phyloP scores from a whole-genome alignment of 345 rosid genomes.

The Linum tenue region DNA sequence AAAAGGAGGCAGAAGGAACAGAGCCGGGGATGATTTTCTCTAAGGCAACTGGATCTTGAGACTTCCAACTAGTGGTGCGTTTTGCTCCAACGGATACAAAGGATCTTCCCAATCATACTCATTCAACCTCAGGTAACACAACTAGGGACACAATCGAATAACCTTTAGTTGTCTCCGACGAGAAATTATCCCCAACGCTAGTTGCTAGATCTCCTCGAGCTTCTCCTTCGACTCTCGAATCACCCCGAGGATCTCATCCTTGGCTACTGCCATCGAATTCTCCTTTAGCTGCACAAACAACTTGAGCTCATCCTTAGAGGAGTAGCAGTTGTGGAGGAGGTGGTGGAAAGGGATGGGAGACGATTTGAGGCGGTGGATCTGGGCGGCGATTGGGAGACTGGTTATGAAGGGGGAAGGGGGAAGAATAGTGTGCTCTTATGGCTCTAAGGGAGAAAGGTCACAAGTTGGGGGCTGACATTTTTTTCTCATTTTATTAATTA shows the following conservation, averaged over 20 bases:
- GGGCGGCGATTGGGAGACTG: slow-evolving; percentile 13
- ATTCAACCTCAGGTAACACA: slow-evolving; percentile 29
- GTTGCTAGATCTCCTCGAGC: slow-evolving; percentile 32
- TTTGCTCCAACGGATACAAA: too few species aligned
- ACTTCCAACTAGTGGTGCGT: too few species aligned
- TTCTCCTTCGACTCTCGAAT: slow-evolving; percentile 36
- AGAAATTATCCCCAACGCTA: slow-evolving; percentile 60
- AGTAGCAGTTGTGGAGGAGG: slow-evolving; percentile 80
- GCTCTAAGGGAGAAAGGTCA: slow-evolving; percentile 10
- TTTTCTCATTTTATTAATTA: too few species aligned
- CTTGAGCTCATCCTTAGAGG: slow-evolving; percentile 43
- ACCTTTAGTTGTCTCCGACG: slow-evolving; percentile 69
- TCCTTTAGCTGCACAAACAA: slow-evolving; percentile 57
- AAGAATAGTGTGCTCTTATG: slow-evolving; percentile 11
- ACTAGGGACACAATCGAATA: slow-evolving; percentile 56
- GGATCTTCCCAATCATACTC: too few species aligned
- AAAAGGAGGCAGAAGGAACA: too few species aligned
- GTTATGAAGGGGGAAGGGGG: not conserved
- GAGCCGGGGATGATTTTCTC: too few species aligned
- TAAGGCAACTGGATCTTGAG: too few species aligned
- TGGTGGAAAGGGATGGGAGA: slow-evolving; percentile 54
- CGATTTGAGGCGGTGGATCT: slow-evolving; percentile 32
- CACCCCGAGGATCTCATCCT: slow-evolving; percentile 41
- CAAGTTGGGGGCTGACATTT: too few species aligned
- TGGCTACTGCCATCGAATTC: slow-evolving; percentile 27